phyloP scores from a whole-genome alignment of 805 yeast species.

The Barnettozyma vustinii region DNA sequence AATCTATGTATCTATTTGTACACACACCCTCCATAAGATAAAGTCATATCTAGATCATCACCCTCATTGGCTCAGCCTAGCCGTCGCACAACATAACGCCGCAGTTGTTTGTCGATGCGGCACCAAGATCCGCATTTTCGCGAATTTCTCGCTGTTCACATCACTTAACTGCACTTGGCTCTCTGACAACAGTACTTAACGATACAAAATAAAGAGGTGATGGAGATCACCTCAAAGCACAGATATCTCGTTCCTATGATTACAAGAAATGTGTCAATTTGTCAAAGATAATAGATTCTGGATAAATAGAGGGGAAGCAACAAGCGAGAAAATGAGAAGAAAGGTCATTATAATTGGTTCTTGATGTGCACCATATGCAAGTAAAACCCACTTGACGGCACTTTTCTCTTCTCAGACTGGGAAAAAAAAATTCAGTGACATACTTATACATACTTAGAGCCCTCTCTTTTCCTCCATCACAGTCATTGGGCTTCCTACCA shows the following conservation, averaged over 20 bases:
- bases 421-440: not conserved
- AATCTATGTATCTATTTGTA: too few species aligned
- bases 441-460: not conserved
- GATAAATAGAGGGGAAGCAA: not conserved
- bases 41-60: not conserved
- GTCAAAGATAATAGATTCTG: not conserved
- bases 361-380: not conserved
- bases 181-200: constrained; percentile 17
- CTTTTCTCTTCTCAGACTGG: not conserved
- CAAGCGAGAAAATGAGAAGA: not conserved
- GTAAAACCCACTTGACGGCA: not conserved
- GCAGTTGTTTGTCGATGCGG: not conserved
- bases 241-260: not conserved
- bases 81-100: not conserved
- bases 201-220: constrained; percentile 10
- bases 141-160: not conserved
- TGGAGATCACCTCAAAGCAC: not conserved
- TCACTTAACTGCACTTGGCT: not conserved
- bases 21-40: too few species aligned
- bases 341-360: not conserved
- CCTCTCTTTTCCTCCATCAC: not conserved
- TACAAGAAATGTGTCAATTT: not conserved
- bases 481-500: not conserved
- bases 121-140: not conserved
- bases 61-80: not conserved